Percentiles rank a stretch among this genome's conserved stretches.
Evolutionary conservation across 768 basidiomycete species (phyloP).

Genomic region (Hygrophorus pudorinus): DNA sequence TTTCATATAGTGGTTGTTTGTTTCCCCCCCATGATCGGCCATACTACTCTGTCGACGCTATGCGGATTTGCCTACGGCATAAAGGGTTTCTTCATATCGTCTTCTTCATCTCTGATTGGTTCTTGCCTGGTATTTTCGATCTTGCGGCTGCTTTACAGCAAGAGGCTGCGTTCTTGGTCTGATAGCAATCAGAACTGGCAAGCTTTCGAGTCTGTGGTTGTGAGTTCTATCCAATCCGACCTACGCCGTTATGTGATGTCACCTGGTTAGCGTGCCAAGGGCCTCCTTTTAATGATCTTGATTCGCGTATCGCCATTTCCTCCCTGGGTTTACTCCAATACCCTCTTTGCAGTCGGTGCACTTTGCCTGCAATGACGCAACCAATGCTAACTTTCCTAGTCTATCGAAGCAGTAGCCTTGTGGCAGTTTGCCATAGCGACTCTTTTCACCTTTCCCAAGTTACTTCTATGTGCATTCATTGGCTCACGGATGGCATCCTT

Average conservation of each 20-base stretch:
- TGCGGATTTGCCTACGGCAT: constrained; percentile 82
- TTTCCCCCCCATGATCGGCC: constrained; percentile 56
- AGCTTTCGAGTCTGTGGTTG: constrained; percentile 67
- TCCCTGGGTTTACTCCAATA: constrained; percentile 82
- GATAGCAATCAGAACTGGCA: constrained; percentile 62
- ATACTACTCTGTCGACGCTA: constrained; percentile 55
- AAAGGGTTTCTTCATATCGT: constrained; percentile 61
- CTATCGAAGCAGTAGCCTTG: constrained; percentile 62
- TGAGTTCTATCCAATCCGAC: constrained; percentile 22
- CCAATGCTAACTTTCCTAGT: constrained; percentile 25
- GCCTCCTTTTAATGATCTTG: constrained; percentile 72
- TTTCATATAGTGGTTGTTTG: constrained; percentile 32
- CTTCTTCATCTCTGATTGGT: constrained; percentile 50
- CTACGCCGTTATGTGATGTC: background rate
- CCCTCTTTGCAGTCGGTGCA: constrained; percentile 59
- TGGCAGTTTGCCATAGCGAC: constrained; percentile 75
- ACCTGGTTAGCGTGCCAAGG: constrained; percentile 49
- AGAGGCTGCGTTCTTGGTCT: constrained; percentile 50
- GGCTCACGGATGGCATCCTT: constrained; percentile 66
- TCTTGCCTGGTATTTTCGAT: constrained; percentile 51
- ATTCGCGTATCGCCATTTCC: constrained; percentile 78
- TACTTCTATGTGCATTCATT: constrained; percentile 66
- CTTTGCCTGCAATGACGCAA: constrained; percentile 2
- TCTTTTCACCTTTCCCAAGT: constrained; percentile 57
- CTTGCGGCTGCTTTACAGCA: constrained; percentile 49